phyloP scores from a whole-genome alignment of 139 green algal genomes.

The Coelastrella sp. region DNA sequence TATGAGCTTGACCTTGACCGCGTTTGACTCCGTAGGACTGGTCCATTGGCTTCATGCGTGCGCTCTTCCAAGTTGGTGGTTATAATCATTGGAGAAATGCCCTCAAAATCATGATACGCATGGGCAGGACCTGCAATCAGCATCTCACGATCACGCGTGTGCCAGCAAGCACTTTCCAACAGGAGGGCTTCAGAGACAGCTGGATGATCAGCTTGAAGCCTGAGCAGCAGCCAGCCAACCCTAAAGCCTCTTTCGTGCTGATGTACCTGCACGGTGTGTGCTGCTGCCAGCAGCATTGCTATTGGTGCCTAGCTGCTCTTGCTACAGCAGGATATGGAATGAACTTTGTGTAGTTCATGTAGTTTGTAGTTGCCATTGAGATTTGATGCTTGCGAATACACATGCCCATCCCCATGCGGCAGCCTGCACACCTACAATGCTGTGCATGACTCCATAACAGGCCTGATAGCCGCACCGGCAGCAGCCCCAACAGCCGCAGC shows the following conservation, averaged over 20 bases:
- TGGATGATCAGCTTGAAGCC: conserved; percentile 12
- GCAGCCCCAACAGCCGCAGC: no score
- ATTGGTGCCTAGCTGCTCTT: no score
- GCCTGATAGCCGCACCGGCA: no score
- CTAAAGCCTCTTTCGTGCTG: conserved; percentile 10
- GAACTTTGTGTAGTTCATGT: no score
- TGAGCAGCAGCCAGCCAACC: neutral
- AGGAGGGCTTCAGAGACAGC: conserved; percentile 9
- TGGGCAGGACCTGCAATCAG: neutral
- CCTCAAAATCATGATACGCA: neutral
- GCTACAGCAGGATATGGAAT: no score
- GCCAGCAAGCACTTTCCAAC: neutral
- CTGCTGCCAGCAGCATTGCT: neutral
- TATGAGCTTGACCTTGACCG: neutral
- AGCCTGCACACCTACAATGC: no score
- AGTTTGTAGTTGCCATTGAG: neutral
- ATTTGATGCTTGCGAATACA: no score
- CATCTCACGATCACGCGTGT: neutral
- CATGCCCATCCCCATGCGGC: no score
- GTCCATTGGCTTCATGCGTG: neutral
- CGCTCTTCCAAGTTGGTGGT: neutral
- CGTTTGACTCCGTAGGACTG: neutral
- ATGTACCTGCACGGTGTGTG: conserved; percentile 41
- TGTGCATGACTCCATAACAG: no score
- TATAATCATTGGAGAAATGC: conserved; percentile 31